Evolutionary conservation across 495 filamentous ascomycete species (phyloP), one percentile per base, ranked within the genome.

Genomic region (Chaetomidium leptoderma): DNA sequence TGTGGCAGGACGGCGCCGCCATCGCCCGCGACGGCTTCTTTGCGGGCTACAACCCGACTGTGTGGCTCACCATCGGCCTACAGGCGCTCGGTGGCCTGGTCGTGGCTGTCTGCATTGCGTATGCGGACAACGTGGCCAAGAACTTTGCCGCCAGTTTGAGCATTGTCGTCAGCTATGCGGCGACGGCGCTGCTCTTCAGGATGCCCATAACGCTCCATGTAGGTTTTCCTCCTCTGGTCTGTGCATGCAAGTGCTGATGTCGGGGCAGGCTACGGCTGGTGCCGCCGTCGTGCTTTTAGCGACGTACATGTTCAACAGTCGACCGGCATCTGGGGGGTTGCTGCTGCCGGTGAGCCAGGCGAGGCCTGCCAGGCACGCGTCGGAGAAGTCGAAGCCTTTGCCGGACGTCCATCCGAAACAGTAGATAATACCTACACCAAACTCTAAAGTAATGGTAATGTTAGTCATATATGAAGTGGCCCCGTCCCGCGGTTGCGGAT

Each of bases 41-140:
- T 61, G 80, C 79, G 6, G 87, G 87, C 9, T 90, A 89, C 69
- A 86, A 85, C 60, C 79, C 78, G 75, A 72, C 83, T 16, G 87
- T 90, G 5, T 89, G 86, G 86, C 67, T 76, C 8, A 81, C 83
- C 3, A 81, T 90, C 27, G 46, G 72, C 8, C 67, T 86, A 24
- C 87, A 90, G 63, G 84, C 86, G 0, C 51, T 83, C 10, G 86
- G 86, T 40, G 86, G 87, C 7, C 76, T 89, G n/a, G 59, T 84
- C 1, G 79, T 86, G 5, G 83, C 84, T 1, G 78, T 89, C 26
- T 84, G 81, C 54, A 78, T 87, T 57, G 81, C 79, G 21, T 81
- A 86, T 63, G 78, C 84, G 8, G 78, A 85, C 60, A 85, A 82
- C 59, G 81, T 84, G 61, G 76, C 78, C 24, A 86, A 84, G 71